Evolutionary conservation across 2,329 filamentous ascomycete species (phyloP), one percentile per base, ranked within the genome.

Genomic region (Venturia nashicola): DNA sequence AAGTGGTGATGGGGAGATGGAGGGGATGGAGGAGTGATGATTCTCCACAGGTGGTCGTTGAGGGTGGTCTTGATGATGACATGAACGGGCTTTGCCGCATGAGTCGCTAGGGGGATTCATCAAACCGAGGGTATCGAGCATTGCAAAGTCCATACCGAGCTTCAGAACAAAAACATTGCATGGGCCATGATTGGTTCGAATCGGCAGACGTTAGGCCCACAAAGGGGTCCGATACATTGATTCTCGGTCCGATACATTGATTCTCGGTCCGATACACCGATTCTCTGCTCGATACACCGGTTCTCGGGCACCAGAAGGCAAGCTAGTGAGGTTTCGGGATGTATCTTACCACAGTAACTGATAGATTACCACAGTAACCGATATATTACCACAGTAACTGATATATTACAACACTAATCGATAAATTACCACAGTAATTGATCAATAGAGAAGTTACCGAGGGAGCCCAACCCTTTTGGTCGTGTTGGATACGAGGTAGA

Each of bases 51-150:
- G 11, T n/a, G 32, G 1, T 23, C 48, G 32, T 8, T 8, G 51
- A 57, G 48, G 6, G 27, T 11, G 48, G 51, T 34, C 46, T 57
- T 57, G 51, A 57, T 57, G 51, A 57, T 57, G 51, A 57, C 51
- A 57, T 34, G 9, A 51, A 51, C n/a, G 46, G 46, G 3, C 46
- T 27, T 51, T 51, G 46, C 23, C 23, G 46, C 46, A 27, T 55
- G 27, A 55, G 27, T 55, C 34, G 32, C 51, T 57, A 57, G 51
- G 20, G 51, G n/a, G 14, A 36, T 2, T 20, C 32, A 27, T 18
- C 27, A 27, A 20, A 8, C 51, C 51, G 27, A 36, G 51, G 51
- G 18, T 54, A n/a, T n/a, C 14, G 36, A 18, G 27, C 11, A 7
- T 36, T 57, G 12, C 51, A 57, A 36, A 36, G 16, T 55, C 51